Evolutionary conservation across 148 eudicot genomes (phyloP).

Genomic region (Camellia japonica): DNA sequence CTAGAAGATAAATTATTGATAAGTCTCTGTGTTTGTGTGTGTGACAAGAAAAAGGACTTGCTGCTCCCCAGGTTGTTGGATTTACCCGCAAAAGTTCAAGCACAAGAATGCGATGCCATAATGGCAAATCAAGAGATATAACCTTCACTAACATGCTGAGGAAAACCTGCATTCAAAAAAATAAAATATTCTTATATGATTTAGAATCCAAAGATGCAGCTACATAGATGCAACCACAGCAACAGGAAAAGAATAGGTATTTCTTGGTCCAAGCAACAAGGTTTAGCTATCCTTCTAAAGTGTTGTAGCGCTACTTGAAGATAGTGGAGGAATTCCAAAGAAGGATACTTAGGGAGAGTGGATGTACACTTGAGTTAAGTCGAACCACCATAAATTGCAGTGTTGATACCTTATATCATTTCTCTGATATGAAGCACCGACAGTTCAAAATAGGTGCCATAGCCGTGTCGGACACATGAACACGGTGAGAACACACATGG

Average conservation of each 20-base stretch:
- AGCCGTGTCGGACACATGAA: too few relatives aligned
- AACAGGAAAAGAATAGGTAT: neutral
- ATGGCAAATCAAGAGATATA: conserved; percentile 85
- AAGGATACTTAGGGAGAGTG: too few relatives aligned
- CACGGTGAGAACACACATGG: too few relatives aligned
- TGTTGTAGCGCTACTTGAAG: too few relatives aligned
- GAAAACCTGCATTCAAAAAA: conserved; percentile 63
- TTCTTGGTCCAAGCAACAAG: neutral
- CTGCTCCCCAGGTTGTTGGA: neutral
- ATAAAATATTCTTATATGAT: neutral
- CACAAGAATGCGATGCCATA: conserved; percentile 98
- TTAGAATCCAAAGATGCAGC: neutral
- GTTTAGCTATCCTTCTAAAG: too few relatives aligned
- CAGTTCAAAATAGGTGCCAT: too few relatives aligned
- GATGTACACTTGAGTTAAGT: too few relatives aligned
- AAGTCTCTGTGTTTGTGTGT: neutral
- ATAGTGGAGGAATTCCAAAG: too few relatives aligned
- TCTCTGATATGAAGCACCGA: too few relatives aligned
- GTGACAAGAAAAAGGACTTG: neutral
- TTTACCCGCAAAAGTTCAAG: conserved; percentile 97
- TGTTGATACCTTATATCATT: too few relatives aligned
- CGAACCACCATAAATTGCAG: too few relatives aligned
- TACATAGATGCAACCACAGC: neutral
- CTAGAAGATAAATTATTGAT: neutral
- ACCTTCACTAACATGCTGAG: conserved; percentile 91